These are phyloP conservation scores for Euphorbia neoarborescens DNA, from an alignment of 441 rosid species.

Conservation along the genomic window DNA sequence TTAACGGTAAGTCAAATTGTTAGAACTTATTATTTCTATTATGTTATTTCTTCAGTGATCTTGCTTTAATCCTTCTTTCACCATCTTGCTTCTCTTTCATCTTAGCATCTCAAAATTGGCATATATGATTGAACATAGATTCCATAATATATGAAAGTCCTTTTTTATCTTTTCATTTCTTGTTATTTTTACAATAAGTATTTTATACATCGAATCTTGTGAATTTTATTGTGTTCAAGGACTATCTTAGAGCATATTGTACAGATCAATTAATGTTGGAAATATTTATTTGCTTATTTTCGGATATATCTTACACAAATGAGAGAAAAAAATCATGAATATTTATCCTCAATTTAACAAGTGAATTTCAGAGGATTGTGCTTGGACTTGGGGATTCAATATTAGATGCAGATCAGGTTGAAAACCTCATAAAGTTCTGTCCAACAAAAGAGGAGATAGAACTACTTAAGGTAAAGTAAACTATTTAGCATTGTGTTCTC, in stretches of 20 bases:
- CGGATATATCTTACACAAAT: not conserved
- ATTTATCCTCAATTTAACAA: constrained; percentile 13
- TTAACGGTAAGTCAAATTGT: constrained; percentile 52
- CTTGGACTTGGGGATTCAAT: constrained; percentile 74
- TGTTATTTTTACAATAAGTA: not conserved
- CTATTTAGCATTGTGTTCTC: not conserved
- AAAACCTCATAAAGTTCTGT: constrained; percentile 78
- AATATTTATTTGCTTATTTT: not conserved
- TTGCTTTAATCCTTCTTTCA: not conserved
- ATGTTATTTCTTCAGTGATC: not conserved
- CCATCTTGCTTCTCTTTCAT: not conserved
- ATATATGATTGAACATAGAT: not conserved
- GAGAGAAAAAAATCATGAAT: not conserved
- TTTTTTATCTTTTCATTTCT: not conserved
- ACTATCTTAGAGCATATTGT: constrained; percentile 1
- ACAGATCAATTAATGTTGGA: not conserved
- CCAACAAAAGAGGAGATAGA: constrained; percentile 96
- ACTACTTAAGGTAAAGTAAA: constrained; percentile 48
- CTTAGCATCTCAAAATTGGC: not conserved
- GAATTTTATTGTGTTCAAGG: not conserved
- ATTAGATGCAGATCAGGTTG: constrained; percentile 78
- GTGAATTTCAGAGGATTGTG: constrained; percentile 52
- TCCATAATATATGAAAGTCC: not conserved
- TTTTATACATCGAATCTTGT: not conserved
- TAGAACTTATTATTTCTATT: constrained; percentile 13